These are phyloP conservation scores for Polytrichum formosum DNA, from an alignment of 225 moss, liverwort and hornwort species.

Conservation along the genomic window DNA sequence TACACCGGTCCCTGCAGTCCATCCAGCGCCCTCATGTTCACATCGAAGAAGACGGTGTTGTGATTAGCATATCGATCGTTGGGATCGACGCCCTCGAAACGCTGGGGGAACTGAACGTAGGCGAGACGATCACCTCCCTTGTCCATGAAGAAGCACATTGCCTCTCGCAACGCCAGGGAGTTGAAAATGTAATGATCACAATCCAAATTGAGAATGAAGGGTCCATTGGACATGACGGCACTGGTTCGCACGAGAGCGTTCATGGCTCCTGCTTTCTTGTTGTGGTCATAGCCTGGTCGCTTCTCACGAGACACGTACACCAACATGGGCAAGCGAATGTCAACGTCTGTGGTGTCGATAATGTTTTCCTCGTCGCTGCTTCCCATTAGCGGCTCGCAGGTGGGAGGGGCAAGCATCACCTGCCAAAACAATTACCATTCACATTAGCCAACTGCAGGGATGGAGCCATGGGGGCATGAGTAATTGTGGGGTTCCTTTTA, in stretches of 20 bases:
- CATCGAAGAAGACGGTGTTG: constrained; percentile 77
- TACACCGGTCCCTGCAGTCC: constrained; percentile 78
- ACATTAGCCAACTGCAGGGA: too few species aligned
- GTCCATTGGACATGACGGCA: constrained; percentile 91
- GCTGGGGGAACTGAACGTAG: constrained; percentile 88
- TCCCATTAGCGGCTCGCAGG: constrained; percentile 63
- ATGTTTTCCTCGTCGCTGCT: constrained; percentile 72
- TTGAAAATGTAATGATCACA: constrained; percentile 89
- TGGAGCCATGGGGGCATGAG: too few species aligned
- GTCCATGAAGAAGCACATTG: constrained; percentile 97
- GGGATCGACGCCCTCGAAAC: constrained; percentile 81
- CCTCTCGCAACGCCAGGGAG: constrained; percentile 69
- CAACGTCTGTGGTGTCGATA: constrained; percentile 66
- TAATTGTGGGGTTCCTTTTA: too few species aligned
- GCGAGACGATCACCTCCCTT: constrained; percentile 84
- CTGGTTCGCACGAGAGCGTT: constrained; percentile 92
- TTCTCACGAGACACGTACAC: constrained; percentile 95
- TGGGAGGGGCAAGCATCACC: constrained; percentile 82
- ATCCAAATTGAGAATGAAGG: constrained; percentile 95
- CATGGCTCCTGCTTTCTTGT: constrained; percentile 99
- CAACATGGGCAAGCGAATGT: constrained; percentile 87
- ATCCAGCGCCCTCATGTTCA: constrained; percentile 76
- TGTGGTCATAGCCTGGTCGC: constrained; percentile 95
- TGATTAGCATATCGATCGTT: constrained; percentile 81
- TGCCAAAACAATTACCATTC: constrained; percentile 1